phyloP scores from a whole-genome alignment of 129 eudicot species.

The Flaveria linearis region DNA sequence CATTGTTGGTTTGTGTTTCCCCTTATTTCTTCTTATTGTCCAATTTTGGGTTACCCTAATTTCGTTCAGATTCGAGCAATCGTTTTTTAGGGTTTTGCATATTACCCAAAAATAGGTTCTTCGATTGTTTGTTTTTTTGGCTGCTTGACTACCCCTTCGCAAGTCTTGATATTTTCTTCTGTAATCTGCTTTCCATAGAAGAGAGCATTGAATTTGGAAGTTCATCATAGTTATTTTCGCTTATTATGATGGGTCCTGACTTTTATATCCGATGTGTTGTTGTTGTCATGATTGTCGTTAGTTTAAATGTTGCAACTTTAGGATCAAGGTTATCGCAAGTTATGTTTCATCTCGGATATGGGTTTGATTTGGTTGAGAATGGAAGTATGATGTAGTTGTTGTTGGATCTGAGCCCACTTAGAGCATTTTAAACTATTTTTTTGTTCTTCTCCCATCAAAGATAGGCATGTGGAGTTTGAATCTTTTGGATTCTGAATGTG shows the following conservation, averaged over 20 bases:
- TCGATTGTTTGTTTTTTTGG: not conserved
- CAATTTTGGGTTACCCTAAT: conserved; percentile 27
- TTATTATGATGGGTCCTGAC: not conserved
- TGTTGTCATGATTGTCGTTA: conserved; percentile 1
- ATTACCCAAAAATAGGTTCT: not conserved
- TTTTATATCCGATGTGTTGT: not conserved
- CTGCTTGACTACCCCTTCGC: not conserved
- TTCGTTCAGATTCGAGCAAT: conserved; percentile 21
- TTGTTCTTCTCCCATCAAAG: too few species aligned
- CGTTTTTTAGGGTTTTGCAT: conserved; percentile 21
- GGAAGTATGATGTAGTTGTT: not conserved
- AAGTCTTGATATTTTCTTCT: not conserved
- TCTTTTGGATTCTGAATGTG: not conserved
- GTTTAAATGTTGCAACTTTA: not conserved
- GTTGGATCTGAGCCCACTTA: not conserved
- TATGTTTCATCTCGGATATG: not conserved
- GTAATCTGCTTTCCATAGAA: not conserved
- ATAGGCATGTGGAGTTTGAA: not conserved
- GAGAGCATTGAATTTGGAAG: not conserved
- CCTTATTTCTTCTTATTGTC: not conserved
- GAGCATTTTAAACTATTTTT: not conserved
- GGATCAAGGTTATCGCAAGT: conserved; percentile 9
- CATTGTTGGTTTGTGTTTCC: conserved; percentile 9
- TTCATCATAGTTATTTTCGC: not conserved
- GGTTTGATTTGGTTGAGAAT: not conserved